Evolutionary conservation across 768 basidiomycete genomes (phyloP), one percentile per base, ranked within the genome.

Genomic region (Rubroboletus pulcherrimus): DNA sequence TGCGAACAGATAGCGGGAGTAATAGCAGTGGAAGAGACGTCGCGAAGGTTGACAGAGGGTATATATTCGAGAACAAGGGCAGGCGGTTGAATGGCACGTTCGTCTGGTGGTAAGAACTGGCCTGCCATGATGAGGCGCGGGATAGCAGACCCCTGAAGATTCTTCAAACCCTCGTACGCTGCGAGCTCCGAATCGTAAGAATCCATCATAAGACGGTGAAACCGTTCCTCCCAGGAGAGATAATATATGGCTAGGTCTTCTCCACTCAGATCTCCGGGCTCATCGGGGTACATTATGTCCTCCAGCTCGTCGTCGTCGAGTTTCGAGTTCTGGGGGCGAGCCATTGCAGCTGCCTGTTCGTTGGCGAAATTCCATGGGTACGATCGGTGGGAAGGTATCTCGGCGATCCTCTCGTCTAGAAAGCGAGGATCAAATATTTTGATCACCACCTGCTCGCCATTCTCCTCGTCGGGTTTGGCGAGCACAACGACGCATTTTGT

Each of bases 371-470:
- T 14, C 49, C 57, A 56, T 29, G 54, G 54, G 35, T 50, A 37
- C 2, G 49, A 46, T 7, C 11, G 11, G 29, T 5, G 34, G 12
- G 37, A 46, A n/a, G 39, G 24, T 30, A 24, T 11, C 29, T 19
- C 5, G 49, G 41, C 17, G 6, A 55, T 39, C 37, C 56, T 49
- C 21, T 49, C 21, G 5, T 56, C 43, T 11, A 56, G 38, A 24
- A 45, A 58, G 17, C 57, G 54, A 50, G 49, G 54, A 46, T 58
- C 49, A 1, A n/a, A 51, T 51, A 56, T 51, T 33, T 56, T 57
- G 31, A 56, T 51, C 0, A 46, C 49, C 6, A 51, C 38, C 26
- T 43, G 33, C 11, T 35, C 33, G 1, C 11, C 0, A 21, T 37
- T 15, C 1, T 39, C 43, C 3, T 2, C 31, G 12, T 42, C 34